phyloP scores from a whole-genome alignment of 208 protist genomes.

The Angomonas deanei region DNA sequence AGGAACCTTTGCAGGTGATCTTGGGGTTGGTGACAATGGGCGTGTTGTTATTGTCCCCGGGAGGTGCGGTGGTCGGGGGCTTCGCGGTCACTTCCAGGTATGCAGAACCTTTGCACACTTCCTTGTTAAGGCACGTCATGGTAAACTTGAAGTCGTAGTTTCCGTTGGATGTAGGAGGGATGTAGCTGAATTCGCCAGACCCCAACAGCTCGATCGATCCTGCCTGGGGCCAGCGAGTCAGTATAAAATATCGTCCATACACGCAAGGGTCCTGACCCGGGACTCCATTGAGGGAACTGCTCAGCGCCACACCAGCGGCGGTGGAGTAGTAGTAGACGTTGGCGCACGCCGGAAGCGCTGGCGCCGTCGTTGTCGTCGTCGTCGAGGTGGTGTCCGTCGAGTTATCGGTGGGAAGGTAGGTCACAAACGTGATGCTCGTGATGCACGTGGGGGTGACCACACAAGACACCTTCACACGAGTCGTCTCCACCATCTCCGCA shows the following conservation, averaged over 20 bases:
- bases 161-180: conserved; percentile 27
- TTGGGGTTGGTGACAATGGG: conserved; percentile 38
- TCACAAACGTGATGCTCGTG: conserved; percentile 39
- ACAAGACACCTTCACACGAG: conserved; percentile 56
- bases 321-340: conserved; percentile 77
- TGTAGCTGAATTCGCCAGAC: conserved; percentile 71
- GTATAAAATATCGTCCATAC: conserved; percentile 67
- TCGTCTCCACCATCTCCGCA: conserved; percentile 34
- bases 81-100: conserved; percentile 56
- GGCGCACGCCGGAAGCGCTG: conserved; percentile 42
- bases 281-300: conserved; percentile 50
- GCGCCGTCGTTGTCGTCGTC: conserved; percentile 7
- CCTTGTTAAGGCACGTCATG: conserved; percentile 60
- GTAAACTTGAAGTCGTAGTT: conserved; percentile 55
- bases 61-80: conserved; percentile 19
- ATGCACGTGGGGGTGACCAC: conserved; percentile 39
- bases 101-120: conserved; percentile 56
- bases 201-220: conserved; percentile 44
- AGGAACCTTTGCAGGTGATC: conserved; percentile 70
- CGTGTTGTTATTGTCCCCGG: conserved; percentile 2
- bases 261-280: conserved; percentile 52
- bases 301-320: conserved; percentile 35
- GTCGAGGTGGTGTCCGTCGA: conserved; percentile 9
- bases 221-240: conserved; percentile 28
- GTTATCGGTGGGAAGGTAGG: conserved; percentile 30